These are phyloP conservation scores for Cymbopogon citratus DNA, from an alignment of 176 grass and related monocot genomes.

Conservation along the genomic window DNA sequence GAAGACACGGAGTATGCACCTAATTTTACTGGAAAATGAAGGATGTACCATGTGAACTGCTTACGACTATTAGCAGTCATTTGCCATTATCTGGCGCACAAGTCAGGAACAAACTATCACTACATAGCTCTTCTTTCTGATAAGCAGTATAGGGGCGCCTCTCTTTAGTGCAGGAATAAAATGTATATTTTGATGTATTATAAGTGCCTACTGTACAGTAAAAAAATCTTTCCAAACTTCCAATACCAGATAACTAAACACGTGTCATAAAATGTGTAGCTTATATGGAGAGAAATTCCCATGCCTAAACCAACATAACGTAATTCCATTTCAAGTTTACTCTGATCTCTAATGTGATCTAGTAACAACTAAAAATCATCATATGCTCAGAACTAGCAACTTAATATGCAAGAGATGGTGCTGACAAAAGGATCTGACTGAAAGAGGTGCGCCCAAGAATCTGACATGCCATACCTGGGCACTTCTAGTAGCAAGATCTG, in stretches of 20 bases:
- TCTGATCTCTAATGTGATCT: background rate
- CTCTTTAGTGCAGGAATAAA: background rate
- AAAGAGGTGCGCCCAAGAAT: conserved; percentile 7
- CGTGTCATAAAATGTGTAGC: background rate
- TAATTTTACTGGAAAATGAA: background rate
- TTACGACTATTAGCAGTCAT: background rate
- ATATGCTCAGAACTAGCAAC: conserved; percentile 15
- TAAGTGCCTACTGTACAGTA: too few species aligned
- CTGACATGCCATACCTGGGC: conserved; percentile 39
- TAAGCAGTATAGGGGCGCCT: background rate
- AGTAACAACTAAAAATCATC: background rate
- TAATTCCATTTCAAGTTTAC: background rate
- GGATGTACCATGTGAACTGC: background rate
- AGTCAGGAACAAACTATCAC: background rate
- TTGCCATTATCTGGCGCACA: background rate
- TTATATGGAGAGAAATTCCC: background rate
- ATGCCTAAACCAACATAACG: background rate
- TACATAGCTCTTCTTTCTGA: conserved; percentile 19
- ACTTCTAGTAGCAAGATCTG: conserved; percentile 25
- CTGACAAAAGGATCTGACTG: conserved; percentile 23
- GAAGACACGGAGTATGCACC: background rate
- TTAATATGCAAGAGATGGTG: conserved; percentile 6
- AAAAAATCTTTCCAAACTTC: too few species aligned
- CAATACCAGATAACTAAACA: too few species aligned
- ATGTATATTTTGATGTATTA: too few species aligned